phyloP scores from a whole-genome alignment of 176 grass and related monocot genomes.

The Dendrocalamus sinicus region DNA sequence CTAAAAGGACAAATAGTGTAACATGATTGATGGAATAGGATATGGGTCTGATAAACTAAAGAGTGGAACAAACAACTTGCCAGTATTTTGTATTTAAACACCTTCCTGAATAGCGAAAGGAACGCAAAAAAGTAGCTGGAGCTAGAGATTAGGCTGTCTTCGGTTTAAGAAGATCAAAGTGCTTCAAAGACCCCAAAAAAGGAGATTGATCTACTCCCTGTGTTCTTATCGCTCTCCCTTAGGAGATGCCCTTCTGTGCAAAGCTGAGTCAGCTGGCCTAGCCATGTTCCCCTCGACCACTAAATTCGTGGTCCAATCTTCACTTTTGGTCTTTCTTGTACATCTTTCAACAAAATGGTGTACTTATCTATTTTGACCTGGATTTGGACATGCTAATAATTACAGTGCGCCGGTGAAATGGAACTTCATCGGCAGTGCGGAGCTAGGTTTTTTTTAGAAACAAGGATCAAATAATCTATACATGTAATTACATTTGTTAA shows the following conservation, averaged over 20 bases:
- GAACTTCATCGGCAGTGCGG: too few species aligned
- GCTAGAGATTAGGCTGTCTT: neutral
- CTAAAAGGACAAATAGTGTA: neutral
- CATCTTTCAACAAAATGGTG: neutral
- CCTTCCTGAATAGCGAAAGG: neutral
- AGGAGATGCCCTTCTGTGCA: constrained; percentile 22
- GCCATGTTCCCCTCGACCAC: constrained; percentile 2
- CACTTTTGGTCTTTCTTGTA: constrained; percentile 31
- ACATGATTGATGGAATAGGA: too few species aligned
- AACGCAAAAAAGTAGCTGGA: neutral
- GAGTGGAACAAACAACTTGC: constrained; percentile 23
- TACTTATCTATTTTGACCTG: neutral
- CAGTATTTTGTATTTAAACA: neutral
- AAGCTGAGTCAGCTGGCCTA: constrained; percentile 42
- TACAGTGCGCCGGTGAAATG: too few species aligned
- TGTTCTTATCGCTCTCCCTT: neutral
- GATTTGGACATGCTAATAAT: neutral
- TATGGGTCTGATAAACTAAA: neutral
- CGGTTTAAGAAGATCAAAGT: neutral
- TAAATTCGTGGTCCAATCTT: constrained; percentile 6
- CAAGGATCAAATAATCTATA: too few species aligned
- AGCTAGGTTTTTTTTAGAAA: too few species aligned
- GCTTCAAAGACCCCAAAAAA: neutral
- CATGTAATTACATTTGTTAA: too few species aligned
- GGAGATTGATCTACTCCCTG: neutral